Evolutionary conservation across 495 filamentous ascomycete species (phyloP).

Genomic region (Penicillium maclennaniae): DNA sequence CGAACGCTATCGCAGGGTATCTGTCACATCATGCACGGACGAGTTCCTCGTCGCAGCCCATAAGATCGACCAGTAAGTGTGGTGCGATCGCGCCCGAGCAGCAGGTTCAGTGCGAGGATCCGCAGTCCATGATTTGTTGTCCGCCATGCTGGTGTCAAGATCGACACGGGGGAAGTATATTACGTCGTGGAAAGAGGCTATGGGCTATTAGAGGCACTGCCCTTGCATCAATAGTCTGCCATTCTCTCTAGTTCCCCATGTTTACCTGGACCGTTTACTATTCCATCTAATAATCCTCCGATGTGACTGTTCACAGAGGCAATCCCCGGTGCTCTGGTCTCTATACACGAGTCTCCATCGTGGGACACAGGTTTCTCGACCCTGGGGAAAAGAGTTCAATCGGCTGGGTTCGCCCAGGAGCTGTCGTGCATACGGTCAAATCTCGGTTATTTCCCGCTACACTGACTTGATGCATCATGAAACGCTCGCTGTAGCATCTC

Average conservation of each 20-base stretch:
- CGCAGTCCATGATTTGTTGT: constrained; percentile 39
- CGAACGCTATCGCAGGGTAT: constrained; percentile 14
- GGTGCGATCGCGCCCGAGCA: constrained; percentile 20
- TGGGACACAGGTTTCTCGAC: neutral
- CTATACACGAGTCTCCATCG: neutral
- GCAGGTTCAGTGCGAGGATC: constrained; percentile 21
- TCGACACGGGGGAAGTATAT: constrained; percentile 32
- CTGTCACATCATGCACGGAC: constrained; percentile 41
- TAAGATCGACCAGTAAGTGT: constrained; percentile 35
- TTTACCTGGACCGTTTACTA: constrained; percentile 2
- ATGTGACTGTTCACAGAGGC: constrained; percentile 16
- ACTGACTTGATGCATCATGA: constrained; percentile 18
- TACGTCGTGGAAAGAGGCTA: neutral
- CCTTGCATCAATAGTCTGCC: constrained; percentile 43
- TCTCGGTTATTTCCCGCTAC: neutral
- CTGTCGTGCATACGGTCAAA: constrained; percentile 18
- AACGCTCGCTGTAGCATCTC: constrained; percentile 14
- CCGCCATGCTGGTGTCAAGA: constrained; percentile 30
- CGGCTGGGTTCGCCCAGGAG: neutral
- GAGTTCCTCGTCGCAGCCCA: constrained; percentile 6
- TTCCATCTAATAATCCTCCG: constrained; percentile 11
- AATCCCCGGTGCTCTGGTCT: neutral
- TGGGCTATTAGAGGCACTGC: constrained; percentile 22
- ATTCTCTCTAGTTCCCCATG: constrained; percentile 8
- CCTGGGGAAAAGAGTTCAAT: neutral